Base-by-base conservation (phyloP, 2,329 filamentous ascomycete species). In the Beauveria brongniartii region DNA sequence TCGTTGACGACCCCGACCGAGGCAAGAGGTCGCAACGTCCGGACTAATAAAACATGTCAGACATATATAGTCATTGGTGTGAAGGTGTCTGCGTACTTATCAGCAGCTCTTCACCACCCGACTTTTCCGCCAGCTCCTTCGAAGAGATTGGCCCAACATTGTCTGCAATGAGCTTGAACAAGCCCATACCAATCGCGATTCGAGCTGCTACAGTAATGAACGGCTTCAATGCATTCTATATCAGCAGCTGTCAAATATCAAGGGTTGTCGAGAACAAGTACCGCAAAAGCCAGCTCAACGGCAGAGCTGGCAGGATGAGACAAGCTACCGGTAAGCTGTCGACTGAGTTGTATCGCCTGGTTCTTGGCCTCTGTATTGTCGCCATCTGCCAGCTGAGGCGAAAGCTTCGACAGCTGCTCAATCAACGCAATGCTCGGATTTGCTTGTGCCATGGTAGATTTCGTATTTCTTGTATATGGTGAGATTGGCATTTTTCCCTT, bases 131-230 rank as follows among this genome's bases (percentile, higher is more conserved):
- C 26, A 61, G 18, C 43, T 55, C 43, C 5, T 50, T 37, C 2
- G 52, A 61, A 10, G 52, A 48, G 5, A 61, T 56, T 28, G 59
- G 59, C 18, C 59, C 52, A 24, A 24, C 8, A 24, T 56, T 46
- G 16, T 22, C 24, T 22, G 52, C 52, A 37, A 61, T 56, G 28
- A 61, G 41, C 44, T 51, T 48, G 37, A 61, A 61, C 16, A 61
- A 37, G 28, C 26, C 30, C 51, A 61, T 30, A 12, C 46, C 59
- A 48, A 61, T 54, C 8, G 59, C 51, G 1, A 61, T 61, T 41
- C 59, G 51, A 7, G 52, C 52, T 3, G 59, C 59, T 12, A 61
- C 44, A 5, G 52, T 53, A 14, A 56, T 20, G 4, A 61, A 61
- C 7, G 59, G 59, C 59, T 61, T 12, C 26, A 37, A 16, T 24